Conservation (phyloP, 2,329 filamentous ascomycete genomes). For the Microsporum ferrugineum region DNA sequence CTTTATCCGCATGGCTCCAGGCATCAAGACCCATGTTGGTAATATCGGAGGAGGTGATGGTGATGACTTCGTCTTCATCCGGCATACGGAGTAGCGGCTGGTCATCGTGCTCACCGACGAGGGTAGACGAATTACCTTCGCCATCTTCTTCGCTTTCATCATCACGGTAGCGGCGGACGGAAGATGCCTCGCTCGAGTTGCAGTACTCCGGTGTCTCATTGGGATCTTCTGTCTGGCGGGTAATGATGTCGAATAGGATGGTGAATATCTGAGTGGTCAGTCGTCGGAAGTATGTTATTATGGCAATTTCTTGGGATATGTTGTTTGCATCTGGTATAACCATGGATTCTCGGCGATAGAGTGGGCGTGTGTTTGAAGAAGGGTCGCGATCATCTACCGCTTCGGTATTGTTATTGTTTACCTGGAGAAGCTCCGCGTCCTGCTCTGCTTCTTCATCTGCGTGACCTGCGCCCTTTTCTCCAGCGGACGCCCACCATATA, state of each 20-base stretch:
- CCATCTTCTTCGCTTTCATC: constrained; percentile 15
- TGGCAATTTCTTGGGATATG: constrained; percentile 35
- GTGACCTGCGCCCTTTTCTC: constrained; percentile 45
- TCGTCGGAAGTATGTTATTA: constrained; percentile 41
- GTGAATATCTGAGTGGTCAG: constrained; percentile 37
- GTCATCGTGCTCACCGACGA: constrained; percentile 9
- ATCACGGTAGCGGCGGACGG: background rate
- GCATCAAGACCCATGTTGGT: constrained; percentile 39
- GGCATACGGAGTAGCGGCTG: constrained; percentile 14
- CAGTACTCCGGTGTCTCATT: background rate
- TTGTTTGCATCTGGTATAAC: constrained; percentile 21
- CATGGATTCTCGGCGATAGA: constrained; percentile 18
- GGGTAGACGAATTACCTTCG: constrained; percentile 8
- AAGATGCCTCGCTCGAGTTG: constrained; percentile 3
- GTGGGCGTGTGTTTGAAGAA: background rate
- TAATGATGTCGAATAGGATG: constrained; percentile 34
- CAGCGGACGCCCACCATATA: constrained; percentile 58
- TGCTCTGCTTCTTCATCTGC: constrained; percentile 44
- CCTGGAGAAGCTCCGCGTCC: constrained; percentile 31
- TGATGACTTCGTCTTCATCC: constrained; percentile 22
- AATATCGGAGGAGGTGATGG: constrained; percentile 36
- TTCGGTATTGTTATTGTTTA: constrained; percentile 20
- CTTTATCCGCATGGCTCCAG: constrained; percentile 37
- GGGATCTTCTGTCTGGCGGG: constrained; percentile 21
- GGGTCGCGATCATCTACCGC: constrained; percentile 6